Percentiles rank a stretch among this genome's conserved stretches.
Evolutionary conservation across 768 basidiomycete genomes (phyloP).

Genomic region (Mycena polygramma): DNA sequence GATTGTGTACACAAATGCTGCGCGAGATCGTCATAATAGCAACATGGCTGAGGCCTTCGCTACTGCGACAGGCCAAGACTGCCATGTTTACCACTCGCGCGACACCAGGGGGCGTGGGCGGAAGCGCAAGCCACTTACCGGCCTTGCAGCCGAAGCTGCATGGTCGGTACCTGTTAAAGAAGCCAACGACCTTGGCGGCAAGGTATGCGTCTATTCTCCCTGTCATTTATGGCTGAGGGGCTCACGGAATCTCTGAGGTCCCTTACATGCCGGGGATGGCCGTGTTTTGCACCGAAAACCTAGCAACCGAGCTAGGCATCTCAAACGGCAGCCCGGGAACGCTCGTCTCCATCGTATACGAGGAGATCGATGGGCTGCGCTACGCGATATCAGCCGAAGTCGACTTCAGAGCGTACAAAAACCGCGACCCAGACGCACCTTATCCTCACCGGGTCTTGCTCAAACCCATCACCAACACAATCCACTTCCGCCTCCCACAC

Average conservation of each 20-base stretch:
- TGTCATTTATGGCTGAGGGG: background rate
- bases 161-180: background rate
- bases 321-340: slow-evolving; percentile 1
- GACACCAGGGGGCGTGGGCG: too few relatives aligned
- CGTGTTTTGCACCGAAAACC: background rate
- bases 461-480: too few relatives aligned
- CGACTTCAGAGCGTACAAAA: background rate
- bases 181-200: background rate
- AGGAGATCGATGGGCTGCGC: background rate
- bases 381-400: background rate
- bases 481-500: too few relatives aligned
- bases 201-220: background rate
- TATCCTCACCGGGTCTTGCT: too few relatives aligned
- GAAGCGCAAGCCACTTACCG: too few relatives aligned
- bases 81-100: background rate
- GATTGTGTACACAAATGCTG: slow-evolving; percentile 18
- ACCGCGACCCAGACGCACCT: too few relatives aligned
- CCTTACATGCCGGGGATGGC: slow-evolving; percentile 2
- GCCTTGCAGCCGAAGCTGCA: too few relatives aligned
- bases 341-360: background rate
- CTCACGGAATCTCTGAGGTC: background rate
- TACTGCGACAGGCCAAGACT: background rate
- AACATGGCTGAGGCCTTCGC: slow-evolving; percentile 2
- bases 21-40: slow-evolving; percentile 14
- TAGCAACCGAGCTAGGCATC: background rate